Base-by-base conservation (phyloP, 2,329 filamentous ascomycete species). In the Diaporthe sp. region DNA sequence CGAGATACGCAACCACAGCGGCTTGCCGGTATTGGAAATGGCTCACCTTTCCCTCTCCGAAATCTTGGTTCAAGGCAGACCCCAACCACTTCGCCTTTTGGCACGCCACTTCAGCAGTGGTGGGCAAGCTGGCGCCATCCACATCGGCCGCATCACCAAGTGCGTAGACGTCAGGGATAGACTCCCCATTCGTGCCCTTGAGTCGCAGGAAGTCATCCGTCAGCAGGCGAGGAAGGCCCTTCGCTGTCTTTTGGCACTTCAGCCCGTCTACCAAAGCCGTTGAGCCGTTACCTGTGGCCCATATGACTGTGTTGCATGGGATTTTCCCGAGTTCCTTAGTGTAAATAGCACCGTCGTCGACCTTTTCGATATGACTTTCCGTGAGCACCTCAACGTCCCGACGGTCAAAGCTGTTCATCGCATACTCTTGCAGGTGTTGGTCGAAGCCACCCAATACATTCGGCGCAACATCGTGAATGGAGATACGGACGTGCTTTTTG, bases 1-100 rank as follows among this genome's bases (percentile, higher is more conserved):
- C 74, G 9, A 75, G 35, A 22, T 75, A 75, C 12, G 74, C 74
- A 19, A 75, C 74, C 35, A 75, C 58, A 9, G 74, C 60, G 9
- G 69, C 47, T 33, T 75, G 74, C 3, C 54, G 67, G 55, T 75
- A 75, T 9, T 69, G 52, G 9, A 75, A 75, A 22, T n/a, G 28
- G 45, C 22, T 15, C 19, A 75, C 54, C 28, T 35, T 55, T 1
- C 38, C n/a, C 54, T 69, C 70, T 2, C 73, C 61, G 13, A 75
- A 75, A 2, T 64, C 70, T 6, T 73, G 55, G 42, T 75, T 75
- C 22, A 75, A 54, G 9, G 74, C 74, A 25, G 67, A 30, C 8
- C 52, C 70, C 19, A 75, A 70, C 74, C 74, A 75, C n/a, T 73
- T 73, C 9, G 70, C 74, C 45, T 73, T 75, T 28, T 75, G 74